Evolutionary conservation across 345 rosid species (phyloP), one percentile per base, ranked within the genome.

Genomic region (Eucalyptus microcorys): DNA sequence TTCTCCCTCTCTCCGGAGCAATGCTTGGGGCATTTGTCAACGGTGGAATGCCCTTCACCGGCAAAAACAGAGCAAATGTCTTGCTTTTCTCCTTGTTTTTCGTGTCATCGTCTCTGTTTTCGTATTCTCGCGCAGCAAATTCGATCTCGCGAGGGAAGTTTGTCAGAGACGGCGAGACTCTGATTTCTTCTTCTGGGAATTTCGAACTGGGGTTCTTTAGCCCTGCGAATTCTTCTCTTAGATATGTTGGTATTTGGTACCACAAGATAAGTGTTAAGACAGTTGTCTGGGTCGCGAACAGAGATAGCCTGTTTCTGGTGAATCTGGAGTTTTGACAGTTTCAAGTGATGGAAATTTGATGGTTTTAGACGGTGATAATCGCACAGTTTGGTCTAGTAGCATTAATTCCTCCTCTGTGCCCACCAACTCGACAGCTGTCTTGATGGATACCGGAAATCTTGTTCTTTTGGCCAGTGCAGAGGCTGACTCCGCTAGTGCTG

Each of bases 211-310:
- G 98, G 3, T 96, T 96, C 92, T 94, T 97, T 61, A 93, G 93
- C 81, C 95, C 94, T 3, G 91, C 47, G 10, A 88, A 88, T 49
- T 93, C 96, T 12, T 89, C 91, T 3, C 89, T 64, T 10, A 90
- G 96, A 80, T 97, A 93, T 90, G 89, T 95, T 6, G 98, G 99
- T 30, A 93, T 97, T 10, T 90, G 97, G 96, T 97, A 95, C 88
- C 53, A 91, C 91, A 87, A 90, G 84, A 88, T 92, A 80, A 91
- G 93, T 15, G 89, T 83, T 10, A 84, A 42, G 47, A 45, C 95
- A 5, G 90, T 94, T 48, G 93, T 97, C 3, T 97, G 99, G 99
- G 93, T 96, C 15, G 97, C 98, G 34, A 97, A 97, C 87, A 91
- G 97, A 91, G 93, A 93, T 13, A 88, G 1, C 96, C 98, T 8